Conservation (phyloP, 208 protist genomes). For the Acanthamoeba quina region DNA sequence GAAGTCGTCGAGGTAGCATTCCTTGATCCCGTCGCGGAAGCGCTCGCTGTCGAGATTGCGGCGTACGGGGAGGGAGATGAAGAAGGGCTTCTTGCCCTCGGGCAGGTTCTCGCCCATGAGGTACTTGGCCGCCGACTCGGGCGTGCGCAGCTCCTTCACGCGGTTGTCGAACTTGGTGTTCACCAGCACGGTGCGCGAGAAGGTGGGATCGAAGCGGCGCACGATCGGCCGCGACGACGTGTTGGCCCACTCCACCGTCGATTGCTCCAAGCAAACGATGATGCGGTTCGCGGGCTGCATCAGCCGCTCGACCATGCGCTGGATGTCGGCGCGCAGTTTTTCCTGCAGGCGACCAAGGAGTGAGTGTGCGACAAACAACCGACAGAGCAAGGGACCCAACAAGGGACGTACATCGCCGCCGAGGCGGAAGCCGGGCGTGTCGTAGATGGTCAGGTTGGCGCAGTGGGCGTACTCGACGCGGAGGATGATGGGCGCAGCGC, state of each 20-base stretch:
- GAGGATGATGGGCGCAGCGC: constrained; percentile 82
- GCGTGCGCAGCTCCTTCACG: constrained; percentile 83
- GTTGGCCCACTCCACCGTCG: constrained; percentile 87
- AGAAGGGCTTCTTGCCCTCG: constrained; percentile 81
- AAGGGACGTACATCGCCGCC: constrained; percentile 79
- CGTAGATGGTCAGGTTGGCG: constrained; percentile 86
- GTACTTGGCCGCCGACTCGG: constrained; percentile 82
- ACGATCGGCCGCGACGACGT: constrained; percentile 83
- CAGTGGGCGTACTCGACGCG: constrained; percentile 86
- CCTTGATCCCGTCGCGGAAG: constrained; percentile 82
- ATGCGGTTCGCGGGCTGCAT: constrained; percentile 84
- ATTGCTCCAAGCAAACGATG: constrained; percentile 87
- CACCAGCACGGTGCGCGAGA: constrained; percentile 80
- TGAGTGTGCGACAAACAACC: background rate
- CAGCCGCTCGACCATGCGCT: constrained; percentile 71
- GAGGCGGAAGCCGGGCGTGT: constrained; percentile 85
- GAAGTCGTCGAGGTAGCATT: constrained; percentile 85
- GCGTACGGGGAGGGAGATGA: constrained; percentile 82
- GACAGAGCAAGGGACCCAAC: constrained; percentile 63
- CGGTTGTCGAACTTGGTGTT: constrained; percentile 89
- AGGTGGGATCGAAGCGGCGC: constrained; percentile 81
- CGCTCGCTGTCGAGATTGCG: constrained; percentile 78
- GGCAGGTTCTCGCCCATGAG: constrained; percentile 79
- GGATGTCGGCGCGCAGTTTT: constrained; percentile 40
- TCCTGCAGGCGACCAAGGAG: background rate